phyloP scores from a whole-genome alignment of 2,329 filamentous ascomycete genomes.

The Fusarium pilosicola region DNA sequence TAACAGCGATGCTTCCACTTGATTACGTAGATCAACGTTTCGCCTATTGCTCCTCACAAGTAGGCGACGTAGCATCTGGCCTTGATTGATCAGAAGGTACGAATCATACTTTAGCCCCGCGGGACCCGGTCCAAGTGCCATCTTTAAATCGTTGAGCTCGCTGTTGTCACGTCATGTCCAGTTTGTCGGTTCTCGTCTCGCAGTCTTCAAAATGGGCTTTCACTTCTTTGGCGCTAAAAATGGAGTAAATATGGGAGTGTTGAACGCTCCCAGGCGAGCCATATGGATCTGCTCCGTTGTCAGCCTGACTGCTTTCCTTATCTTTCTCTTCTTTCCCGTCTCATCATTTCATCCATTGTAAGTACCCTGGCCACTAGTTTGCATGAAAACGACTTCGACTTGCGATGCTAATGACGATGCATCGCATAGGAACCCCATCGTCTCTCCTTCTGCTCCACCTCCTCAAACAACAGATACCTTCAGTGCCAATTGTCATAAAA shows the following conservation, averaged over 20 bases:
- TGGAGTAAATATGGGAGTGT: background rate
- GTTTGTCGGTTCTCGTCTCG: background rate
- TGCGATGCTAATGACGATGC: background rate
- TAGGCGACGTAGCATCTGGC: background rate
- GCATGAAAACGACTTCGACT: fast-evolving
- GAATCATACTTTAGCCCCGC: background rate
- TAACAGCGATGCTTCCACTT: background rate
- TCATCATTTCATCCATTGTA: background rate
- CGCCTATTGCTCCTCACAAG: background rate
- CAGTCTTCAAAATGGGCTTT: background rate
- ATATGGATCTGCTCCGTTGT: background rate
- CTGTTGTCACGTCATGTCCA: background rate
- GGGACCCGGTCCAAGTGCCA: background rate
- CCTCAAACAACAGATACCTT: background rate
- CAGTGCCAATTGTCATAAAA: background rate
- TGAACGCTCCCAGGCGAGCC: background rate
- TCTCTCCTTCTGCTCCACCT: background rate
- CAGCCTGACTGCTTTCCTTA: background rate
- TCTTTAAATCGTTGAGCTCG: background rate
- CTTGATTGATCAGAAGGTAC: background rate
- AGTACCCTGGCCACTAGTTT: background rate
- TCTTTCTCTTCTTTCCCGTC: background rate
- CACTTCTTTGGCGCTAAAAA: background rate
- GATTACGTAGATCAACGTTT: background rate
- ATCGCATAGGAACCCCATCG: background rate